Percentiles rank a stretch among this genome's conserved stretches.
Conservation (phyloP, 225 moss, liverwort and hornwort species). For the Lunularia cruciata region DNA sequence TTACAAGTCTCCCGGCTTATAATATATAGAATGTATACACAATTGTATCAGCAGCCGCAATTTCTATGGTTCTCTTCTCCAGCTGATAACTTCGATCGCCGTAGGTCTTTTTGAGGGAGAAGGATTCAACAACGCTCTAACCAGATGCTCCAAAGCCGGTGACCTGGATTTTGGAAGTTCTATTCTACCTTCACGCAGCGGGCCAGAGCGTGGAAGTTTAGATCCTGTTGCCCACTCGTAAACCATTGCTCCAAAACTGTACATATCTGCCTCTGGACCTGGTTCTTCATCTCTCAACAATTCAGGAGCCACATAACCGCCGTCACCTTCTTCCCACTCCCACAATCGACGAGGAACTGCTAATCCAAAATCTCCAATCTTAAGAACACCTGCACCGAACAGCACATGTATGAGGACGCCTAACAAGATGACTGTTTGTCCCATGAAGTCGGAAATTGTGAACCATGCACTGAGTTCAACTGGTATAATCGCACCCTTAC, state of each 20-base stretch:
- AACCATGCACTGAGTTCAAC: no score
- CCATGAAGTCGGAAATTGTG: no score
- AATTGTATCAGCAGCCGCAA: no score
- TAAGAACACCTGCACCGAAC: conserved; percentile 53
- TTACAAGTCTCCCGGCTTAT: no score
- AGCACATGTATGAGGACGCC: not conserved
- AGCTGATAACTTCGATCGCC: conserved; percentile 56
- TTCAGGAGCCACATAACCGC: conserved; percentile 92
- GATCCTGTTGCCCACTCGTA: conserved; percentile 77
- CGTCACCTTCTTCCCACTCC: conserved; percentile 99
- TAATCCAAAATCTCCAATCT: conserved; percentile 94
- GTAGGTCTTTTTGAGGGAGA: conserved; percentile 76
- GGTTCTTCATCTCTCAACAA: conserved; percentile 87
- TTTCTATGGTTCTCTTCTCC: conserved; percentile 33
- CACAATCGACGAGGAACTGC: conserved; percentile 82
- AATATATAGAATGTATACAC: no score
- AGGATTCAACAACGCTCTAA: conserved; percentile 55
- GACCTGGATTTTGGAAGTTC: conserved; percentile 63
- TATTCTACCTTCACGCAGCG: conserved; percentile 62
- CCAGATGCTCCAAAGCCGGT: conserved; percentile 43
- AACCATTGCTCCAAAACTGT: conserved; percentile 95
- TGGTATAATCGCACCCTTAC: no score
- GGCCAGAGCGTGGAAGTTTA: conserved; percentile 76
- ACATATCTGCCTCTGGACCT: conserved; percentile 82
- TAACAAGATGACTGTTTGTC: conserved; percentile 1